phyloP scores from a whole-genome alignment of 352 stramenopile genomes.

The Phytophthora macrochlamydospora region DNA sequence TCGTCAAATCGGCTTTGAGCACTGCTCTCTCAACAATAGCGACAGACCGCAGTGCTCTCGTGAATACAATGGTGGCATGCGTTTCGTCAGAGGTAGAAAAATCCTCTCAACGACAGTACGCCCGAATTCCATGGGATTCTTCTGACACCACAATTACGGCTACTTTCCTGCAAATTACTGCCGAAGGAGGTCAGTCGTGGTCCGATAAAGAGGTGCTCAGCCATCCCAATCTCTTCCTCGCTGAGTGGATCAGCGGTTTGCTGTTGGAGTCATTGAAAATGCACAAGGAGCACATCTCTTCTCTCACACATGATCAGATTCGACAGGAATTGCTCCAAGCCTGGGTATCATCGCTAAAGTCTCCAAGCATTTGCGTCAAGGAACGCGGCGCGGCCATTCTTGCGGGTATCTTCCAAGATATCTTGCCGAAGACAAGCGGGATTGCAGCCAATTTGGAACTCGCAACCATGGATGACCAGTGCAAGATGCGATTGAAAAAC shows the following conservation, averaged over 20 bases:
- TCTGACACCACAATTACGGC: slow-evolving; percentile 70
- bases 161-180: slow-evolving; percentile 74
- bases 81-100: slow-evolving; percentile 69
- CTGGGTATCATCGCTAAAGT: slow-evolving; percentile 87
- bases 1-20: slow-evolving; percentile 55
- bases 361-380: slow-evolving; percentile 86
- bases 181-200: slow-evolving; percentile 70
- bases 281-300: slow-evolving; percentile 48
- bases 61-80: slow-evolving; percentile 60
- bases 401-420: slow-evolving; percentile 76
- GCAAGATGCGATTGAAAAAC: slow-evolving; percentile 32
- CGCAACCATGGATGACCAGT: slow-evolving; percentile 30
- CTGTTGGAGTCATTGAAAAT: slow-evolving; percentile 63
- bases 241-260: slow-evolving; percentile 84
- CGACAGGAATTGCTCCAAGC: slow-evolving; percentile 73
- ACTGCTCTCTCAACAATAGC: slow-evolving; percentile 32
- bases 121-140: slow-evolving; percentile 84
- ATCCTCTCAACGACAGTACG: slow-evolving; percentile 79
- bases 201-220: slow-evolving; percentile 83
- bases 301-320: slow-evolving; percentile 51
- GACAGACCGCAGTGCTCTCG: slow-evolving; percentile 37
- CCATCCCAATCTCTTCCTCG: slow-evolving; percentile 87
- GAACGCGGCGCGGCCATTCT: slow-evolving; percentile 84
- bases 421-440: slow-evolving; percentile 52
- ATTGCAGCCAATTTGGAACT: slow-evolving; percentile 18